Conservation (phyloP, 176 grass and related monocot genomes). For the Triticum turgidum region DNA sequence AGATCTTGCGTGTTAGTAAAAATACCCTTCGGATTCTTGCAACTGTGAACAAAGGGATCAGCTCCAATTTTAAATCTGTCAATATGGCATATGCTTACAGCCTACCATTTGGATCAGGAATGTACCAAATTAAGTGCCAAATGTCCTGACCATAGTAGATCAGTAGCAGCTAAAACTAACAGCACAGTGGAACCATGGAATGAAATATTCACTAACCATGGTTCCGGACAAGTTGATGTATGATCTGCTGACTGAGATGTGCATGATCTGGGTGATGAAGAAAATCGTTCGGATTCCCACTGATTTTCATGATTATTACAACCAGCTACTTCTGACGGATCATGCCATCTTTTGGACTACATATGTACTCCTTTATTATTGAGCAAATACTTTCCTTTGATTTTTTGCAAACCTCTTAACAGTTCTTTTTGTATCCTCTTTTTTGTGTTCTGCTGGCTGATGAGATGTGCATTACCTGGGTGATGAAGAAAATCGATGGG, state of each 20-base stretch:
- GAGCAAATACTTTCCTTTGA: too few relatives aligned
- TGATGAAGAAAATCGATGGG: too few relatives aligned
- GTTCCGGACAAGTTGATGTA: neutral
- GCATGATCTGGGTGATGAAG: too few relatives aligned
- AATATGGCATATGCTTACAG: neutral
- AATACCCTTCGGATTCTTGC: neutral
- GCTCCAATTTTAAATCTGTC: neutral
- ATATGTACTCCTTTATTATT: too few relatives aligned
- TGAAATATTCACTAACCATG: neutral
- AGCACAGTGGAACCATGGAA: neutral
- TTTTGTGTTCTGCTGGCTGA: too few relatives aligned
- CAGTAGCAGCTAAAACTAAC: neutral
- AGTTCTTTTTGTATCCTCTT: too few relatives aligned
- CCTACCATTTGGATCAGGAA: neutral
- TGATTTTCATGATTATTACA: too few relatives aligned
- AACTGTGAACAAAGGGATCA: neutral
- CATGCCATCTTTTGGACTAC: too few relatives aligned
- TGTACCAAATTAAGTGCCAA: neutral
- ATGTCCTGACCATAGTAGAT: neutral
- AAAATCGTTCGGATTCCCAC: too few relatives aligned
- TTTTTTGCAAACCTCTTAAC: too few relatives aligned
- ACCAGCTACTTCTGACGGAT: too few relatives aligned
- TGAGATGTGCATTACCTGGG: too few relatives aligned
- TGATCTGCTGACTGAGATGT: neutral
- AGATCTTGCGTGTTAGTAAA: neutral